These are phyloP conservation scores for Macrolepiota dolichaula DNA, from an alignment of 768 basidiomycete species.

Conservation along the genomic window DNA sequence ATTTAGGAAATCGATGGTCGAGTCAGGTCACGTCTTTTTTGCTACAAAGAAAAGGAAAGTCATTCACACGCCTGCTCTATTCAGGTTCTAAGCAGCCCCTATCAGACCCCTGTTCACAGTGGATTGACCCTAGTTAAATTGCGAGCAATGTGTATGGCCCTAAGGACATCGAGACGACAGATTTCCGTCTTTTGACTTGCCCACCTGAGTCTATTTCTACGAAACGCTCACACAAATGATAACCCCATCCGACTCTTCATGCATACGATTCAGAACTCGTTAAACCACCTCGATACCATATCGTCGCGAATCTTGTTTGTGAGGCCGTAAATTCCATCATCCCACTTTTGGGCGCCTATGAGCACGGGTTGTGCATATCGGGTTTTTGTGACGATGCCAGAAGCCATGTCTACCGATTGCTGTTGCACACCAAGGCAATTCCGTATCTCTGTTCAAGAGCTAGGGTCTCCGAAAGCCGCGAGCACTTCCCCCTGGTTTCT, in stretches of 20 bases:
- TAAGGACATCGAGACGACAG: too few relatives aligned
- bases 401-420: constrained; percentile 22
- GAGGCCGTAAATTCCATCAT: constrained; percentile 23
- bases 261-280: constrained; percentile 28
- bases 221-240: constrained; percentile 30
- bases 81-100: not conserved
- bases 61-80: constrained; percentile 1
- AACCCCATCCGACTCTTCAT: constrained; percentile 21
- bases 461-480: too few relatives aligned
- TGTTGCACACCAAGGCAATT: constrained; percentile 20
- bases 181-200: too few relatives aligned
- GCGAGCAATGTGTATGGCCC: too few relatives aligned
- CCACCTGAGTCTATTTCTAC: too few relatives aligned
- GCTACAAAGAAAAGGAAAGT: not conserved
- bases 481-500: constrained; percentile 23
- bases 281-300: constrained; percentile 16
- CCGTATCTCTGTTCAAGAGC: constrained; percentile 16
- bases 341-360: constrained; percentile 26
- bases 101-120: not conserved
- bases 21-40: constrained; percentile 2
- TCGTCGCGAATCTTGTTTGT: constrained; percentile 23
- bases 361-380: constrained; percentile 12
- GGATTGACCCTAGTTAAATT: not conserved
- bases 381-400: constrained; percentile 16
- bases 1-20: constrained; percentile 8